These are phyloP conservation scores for Porphyrellus cyaneotinctus DNA, from an alignment of 768 basidiomycete species.

Conservation along the genomic window DNA sequence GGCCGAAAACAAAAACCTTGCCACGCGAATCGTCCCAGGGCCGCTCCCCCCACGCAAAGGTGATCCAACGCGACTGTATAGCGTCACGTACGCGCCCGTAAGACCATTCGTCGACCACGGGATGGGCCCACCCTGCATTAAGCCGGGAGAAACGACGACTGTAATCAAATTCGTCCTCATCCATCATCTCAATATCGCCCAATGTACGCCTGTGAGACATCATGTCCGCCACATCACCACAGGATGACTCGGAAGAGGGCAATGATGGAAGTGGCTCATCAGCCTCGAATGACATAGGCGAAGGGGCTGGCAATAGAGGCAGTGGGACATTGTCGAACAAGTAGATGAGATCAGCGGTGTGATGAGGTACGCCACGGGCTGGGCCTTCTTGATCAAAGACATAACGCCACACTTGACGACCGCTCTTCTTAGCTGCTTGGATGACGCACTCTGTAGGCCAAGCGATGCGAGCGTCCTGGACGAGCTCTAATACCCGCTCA, in stretches of 20 bases:
- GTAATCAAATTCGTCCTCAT: constrained; percentile 19
- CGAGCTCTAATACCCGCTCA: constrained; percentile 66
- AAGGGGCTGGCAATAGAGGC: constrained; percentile 36
- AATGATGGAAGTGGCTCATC: constrained; percentile 31
- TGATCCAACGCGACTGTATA: constrained; percentile 70
- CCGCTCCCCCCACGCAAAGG: constrained; percentile 68
- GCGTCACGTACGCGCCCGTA: constrained; percentile 65
- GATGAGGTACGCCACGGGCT: constrained; percentile 58
- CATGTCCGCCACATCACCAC: constrained; percentile 17
- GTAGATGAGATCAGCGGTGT: constrained; percentile 70
- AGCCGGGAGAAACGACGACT: constrained; percentile 9
- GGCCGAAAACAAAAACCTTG: constrained; percentile 75
- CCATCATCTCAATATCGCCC: constrained; percentile 27
- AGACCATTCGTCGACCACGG: constrained; percentile 61
- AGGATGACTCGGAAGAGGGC: constrained; percentile 28
- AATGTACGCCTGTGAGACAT: constrained; percentile 18
- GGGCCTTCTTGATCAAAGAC: constrained; percentile 82
- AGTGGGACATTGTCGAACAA: constrained; percentile 73
- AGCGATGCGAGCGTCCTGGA: constrained; percentile 69
- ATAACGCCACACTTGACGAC: constrained; percentile 70
- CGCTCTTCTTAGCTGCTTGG: constrained; percentile 46
- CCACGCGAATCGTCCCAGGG: constrained; percentile 59
- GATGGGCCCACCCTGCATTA: constrained; percentile 47
- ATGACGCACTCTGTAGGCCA: constrained; percentile 73
- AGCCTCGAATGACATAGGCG: constrained; percentile 32